Evolutionary conservation across 225 moss, liverwort and hornwort genomes (phyloP).

Genomic region (Physcomitrellopsis africana): DNA sequence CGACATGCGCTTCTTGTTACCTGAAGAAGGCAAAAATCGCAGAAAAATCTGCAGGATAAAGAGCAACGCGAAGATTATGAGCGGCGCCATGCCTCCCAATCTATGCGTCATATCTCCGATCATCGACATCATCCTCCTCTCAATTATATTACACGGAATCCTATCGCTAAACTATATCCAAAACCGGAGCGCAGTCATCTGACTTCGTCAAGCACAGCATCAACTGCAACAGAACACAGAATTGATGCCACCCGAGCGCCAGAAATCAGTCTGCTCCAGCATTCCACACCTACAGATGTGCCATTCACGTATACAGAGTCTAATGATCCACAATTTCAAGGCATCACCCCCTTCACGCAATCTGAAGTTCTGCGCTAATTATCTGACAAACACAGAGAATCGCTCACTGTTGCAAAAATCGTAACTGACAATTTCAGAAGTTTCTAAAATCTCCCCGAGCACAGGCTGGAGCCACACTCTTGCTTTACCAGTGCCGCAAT

Average conservation of each 20-base stretch:
- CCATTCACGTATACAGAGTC: too few species aligned
- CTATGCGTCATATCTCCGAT: constrained; percentile 9
- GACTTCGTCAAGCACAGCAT: constrained; percentile 9
- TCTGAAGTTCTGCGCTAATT: too few species aligned
- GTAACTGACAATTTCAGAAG: too few species aligned
- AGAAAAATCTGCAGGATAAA: constrained; percentile 42
- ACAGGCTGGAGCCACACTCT: too few species aligned
- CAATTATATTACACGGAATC: neutral
- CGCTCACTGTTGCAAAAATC: too few species aligned
- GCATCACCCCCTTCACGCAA: too few species aligned
- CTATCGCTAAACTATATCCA: constrained; percentile 17
- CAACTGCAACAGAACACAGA: constrained; percentile 14
- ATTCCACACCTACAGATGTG: too few species aligned
- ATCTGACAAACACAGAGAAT: too few species aligned
- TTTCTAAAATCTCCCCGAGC: too few species aligned
- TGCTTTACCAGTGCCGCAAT: too few species aligned
- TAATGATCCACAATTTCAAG: too few species aligned
- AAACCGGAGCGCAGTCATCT: constrained; percentile 5
- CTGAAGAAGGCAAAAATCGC: constrained; percentile 41
- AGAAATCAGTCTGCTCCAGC: neutral
- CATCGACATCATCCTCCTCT: constrained; percentile 22
- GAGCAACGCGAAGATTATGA: constrained; percentile 43
- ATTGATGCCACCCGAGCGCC: neutral
- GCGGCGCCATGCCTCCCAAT: constrained; percentile 40
- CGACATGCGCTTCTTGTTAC: constrained; percentile 35